Base-by-base conservation (phyloP, 2,329 filamentous ascomycete genomes). In the Diaporthe sp. region DNA sequence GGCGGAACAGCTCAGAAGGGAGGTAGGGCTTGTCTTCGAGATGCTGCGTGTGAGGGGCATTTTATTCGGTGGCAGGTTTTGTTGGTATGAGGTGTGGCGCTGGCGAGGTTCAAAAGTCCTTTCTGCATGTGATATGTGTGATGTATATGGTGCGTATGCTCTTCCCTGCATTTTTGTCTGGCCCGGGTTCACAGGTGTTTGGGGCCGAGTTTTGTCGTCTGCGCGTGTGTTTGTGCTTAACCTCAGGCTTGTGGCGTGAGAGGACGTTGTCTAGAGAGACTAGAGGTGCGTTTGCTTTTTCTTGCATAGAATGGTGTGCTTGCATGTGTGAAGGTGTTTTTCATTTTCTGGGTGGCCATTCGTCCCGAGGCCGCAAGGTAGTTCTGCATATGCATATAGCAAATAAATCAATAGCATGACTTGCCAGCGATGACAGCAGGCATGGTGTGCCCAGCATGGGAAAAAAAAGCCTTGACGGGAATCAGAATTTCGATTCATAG, bases 261-360 rank as follows among this genome's bases (percentile, higher is more conserved):
- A 55, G 65, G n/a, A 42, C 8, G 65, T 12, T 68, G 46, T 68
- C 31, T 68, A 53, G 22, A 68, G 58, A 61, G 65, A 42, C 65
- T 69, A 69, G 49, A 69, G 34, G 9, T 28, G 65, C 12, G 13
- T 42, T 53, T 55, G 12, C 25, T 15, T 55, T 53, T 69, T 42
- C 49, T 55, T 69, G 65, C 65, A 69, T 69, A 55, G 46, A 42
- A 42, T 69, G 49, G 65, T 69, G 65, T 34, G 46, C 34, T 55
- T 69, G 65, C 65, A 69, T 69, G n/a, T 55, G 65, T 42, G 49
- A 28, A 8, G 49, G 46, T 65, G 4, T 55, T 31, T 17, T 5
- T 5, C 25, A 17, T 28, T 3, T 31, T 53, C 34, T 19, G 49
- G 49, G 31, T 25, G 15, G 34, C 13, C 13, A 39, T 8, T 39